A percentile compares a stretch with the other conserved stretches of the same genome.
phyloP scores from a whole-genome alignment of 345 rosid species.

The Angophora floribunda region DNA sequence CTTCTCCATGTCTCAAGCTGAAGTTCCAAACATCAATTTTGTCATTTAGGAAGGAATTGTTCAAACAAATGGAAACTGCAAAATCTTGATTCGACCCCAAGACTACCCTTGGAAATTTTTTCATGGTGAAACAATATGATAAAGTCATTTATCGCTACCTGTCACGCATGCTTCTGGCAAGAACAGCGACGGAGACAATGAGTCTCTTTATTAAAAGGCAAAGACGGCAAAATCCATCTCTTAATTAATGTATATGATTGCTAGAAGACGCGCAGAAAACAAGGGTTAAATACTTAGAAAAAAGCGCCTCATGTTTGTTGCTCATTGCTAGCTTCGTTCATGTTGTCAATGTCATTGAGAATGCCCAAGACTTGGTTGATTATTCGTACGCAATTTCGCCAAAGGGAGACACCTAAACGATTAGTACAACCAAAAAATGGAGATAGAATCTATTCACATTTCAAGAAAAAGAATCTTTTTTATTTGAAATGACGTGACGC shows the following conservation, averaged over 20 bases:
- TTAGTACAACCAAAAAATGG: not conserved
- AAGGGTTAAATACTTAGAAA: not conserved
- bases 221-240: not conserved
- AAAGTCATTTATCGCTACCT: not conserved
- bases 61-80: not conserved
- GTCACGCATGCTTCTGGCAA: not conserved
- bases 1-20: slow-evolving; percentile 2
- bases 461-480: too few species aligned
- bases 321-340: slow-evolving; percentile 14
- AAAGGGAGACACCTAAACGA: not conserved
- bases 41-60: not conserved
- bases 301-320: not conserved
- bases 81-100: not conserved
- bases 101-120: not conserved
- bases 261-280: not conserved
- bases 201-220: not conserved
- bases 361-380: not conserved
- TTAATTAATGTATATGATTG: not conserved
- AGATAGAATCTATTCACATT: not conserved
- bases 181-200: not conserved
- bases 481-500: not conserved
- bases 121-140: not conserved
- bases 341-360: slow-evolving; percentile 6
- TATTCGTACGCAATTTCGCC: not conserved
- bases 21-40: not conserved